Conservation (phyloP, 2,329 filamentous ascomycete species). For the Tolypocladium sp. region DNA sequence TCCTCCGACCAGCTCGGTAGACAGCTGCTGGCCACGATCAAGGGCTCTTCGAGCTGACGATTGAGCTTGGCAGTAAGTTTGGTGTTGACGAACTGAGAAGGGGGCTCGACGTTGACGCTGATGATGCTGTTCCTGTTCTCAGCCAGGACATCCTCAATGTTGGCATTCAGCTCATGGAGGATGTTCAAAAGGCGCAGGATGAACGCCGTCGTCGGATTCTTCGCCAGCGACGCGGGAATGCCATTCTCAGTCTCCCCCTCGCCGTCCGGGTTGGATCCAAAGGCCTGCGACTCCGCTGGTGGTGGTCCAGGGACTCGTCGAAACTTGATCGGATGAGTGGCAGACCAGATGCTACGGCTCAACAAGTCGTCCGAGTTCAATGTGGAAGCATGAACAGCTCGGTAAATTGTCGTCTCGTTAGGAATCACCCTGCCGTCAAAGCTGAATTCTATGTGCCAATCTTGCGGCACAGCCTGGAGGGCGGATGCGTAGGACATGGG, state of each 20-base stretch:
- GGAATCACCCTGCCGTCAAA: slow-evolving; percentile 75
- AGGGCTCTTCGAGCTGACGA: slow-evolving; percentile 87
- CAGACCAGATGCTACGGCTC: slow-evolving; percentile 78
- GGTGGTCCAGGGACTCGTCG: slow-evolving; percentile 77
- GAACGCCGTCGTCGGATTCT: slow-evolving; percentile 74
- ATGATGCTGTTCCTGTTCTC: slow-evolving; percentile 60
- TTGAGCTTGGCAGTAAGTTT: slow-evolving; percentile 98
- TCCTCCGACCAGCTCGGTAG: slow-evolving; percentile 95
- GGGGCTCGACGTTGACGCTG: slow-evolving; percentile 68
- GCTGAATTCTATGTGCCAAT: slow-evolving; percentile 97
- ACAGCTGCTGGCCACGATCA: slow-evolving; percentile 95
- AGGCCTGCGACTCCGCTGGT: slow-evolving; percentile 59
- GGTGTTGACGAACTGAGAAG: slow-evolving; percentile 95
- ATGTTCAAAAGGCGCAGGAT: slow-evolving; percentile 86
- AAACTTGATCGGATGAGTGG: slow-evolving; percentile 86
- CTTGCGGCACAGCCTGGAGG: slow-evolving; percentile 70
- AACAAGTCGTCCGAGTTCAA: slow-evolving; percentile 50
- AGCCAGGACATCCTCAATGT: slow-evolving; percentile 81
- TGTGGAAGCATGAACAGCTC: slow-evolving; percentile 68
- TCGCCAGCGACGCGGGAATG: slow-evolving; percentile 70
- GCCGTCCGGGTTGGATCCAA: slow-evolving; percentile 38
- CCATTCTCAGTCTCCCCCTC: slow-evolving; percentile 46
- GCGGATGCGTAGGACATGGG: slow-evolving; percentile 79
- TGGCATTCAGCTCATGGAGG: slow-evolving; percentile 84
- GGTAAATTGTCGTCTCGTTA: slow-evolving; percentile 92